Evolutionary conservation across 2,329 filamentous ascomycete species (phyloP).

Genomic region (Colletotrichum falcatum): DNA sequence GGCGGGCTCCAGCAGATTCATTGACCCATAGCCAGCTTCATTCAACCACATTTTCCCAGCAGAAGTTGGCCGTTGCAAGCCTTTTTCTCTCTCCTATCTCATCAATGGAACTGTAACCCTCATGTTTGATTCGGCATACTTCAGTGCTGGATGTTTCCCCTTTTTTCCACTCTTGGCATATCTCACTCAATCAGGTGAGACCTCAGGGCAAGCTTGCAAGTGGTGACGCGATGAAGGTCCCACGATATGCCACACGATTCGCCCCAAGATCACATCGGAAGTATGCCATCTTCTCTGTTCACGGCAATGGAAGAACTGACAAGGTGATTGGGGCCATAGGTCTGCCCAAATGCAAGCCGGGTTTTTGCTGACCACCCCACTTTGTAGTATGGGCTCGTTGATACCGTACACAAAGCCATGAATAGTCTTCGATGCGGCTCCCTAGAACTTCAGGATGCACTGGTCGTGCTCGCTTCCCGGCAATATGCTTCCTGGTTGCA

Average conservation of each 20-base stretch:
- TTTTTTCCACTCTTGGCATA: not conserved
- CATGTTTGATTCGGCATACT: not conserved
- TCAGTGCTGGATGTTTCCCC: not conserved
- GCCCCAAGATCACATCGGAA: not conserved
- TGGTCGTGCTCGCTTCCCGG: slow-evolving; percentile 63
- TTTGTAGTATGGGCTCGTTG: slow-evolving; percentile 16
- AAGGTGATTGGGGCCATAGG: not conserved
- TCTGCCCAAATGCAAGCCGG: not conserved
- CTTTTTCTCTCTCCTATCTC: not conserved
- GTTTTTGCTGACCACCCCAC: slow-evolving; percentile 9
- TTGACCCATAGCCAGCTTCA: not conserved
- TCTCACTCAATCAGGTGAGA: not conserved
- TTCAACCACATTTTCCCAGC: slow-evolving; percentile 9
- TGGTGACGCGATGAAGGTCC: slow-evolving; percentile 23
- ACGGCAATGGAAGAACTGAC: slow-evolving; percentile 19
- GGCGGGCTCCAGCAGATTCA: not conserved
- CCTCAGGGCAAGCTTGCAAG: not conserved
- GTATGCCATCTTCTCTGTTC: slow-evolving; percentile 20
- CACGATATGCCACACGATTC: not conserved
- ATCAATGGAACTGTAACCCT: not conserved
- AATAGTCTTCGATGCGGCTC: not conserved
- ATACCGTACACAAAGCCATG: not conserved
- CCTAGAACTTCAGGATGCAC: slow-evolving; percentile 50
- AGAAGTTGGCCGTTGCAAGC: not conserved
- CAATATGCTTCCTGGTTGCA: slow-evolving; percentile 61